A percentile compares a stretch with the other conserved stretches of the same genome.
Evolutionary conservation across 2,329 filamentous ascomycete species (phyloP).

Genomic region (Pyrenophora graminea): DNA sequence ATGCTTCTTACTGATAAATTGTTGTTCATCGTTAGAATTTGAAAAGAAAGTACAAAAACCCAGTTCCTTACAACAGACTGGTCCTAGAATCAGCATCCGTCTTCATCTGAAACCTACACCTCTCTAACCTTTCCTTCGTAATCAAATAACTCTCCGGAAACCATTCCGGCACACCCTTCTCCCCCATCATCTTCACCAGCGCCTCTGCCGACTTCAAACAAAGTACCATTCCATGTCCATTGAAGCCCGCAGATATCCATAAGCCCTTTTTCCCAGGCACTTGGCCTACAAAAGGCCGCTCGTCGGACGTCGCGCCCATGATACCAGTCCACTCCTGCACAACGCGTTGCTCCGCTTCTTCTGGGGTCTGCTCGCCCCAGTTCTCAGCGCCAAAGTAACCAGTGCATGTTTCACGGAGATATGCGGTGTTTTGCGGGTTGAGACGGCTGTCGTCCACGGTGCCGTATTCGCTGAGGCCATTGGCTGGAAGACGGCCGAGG

Average conservation of each 20-base stretch:
- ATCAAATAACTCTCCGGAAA: conserved; percentile 59
- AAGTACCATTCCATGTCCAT: conserved; percentile 68
- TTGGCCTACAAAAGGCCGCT: conserved; percentile 53
- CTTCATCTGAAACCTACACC: conserved; percentile 30
- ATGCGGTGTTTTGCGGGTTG: conserved; percentile 57
- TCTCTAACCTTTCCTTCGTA: conserved; percentile 50
- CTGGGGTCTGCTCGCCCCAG: conserved; percentile 40
- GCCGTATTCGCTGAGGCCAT: conserved; percentile 57
- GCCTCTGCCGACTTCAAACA: conserved; percentile 64
- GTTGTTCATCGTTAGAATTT: too few species aligned
- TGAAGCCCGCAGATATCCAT: conserved; percentile 64
- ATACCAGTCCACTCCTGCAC: conserved; percentile 55
- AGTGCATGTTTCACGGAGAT: conserved; percentile 50
- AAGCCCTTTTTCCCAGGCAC: conserved; percentile 52
- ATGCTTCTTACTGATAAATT: too few species aligned
- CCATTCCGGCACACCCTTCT: conserved; percentile 51
- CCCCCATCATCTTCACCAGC: conserved; percentile 59
- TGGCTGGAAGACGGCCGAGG: conserved; percentile 47
- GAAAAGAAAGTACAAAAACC: too few species aligned
- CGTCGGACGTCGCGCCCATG: conserved; percentile 58
- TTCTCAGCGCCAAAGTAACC: conserved; percentile 57
- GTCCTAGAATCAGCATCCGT: conserved; percentile 15
- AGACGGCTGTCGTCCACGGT: conserved; percentile 60
- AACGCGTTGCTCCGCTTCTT: conserved; percentile 28
- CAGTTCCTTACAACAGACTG: too few species aligned